A percentile compares a stretch with the other conserved stretches of the same genome.
phyloP scores from a whole-genome alignment of 2,329 filamentous ascomycete species.

The Neopestalotiopsis rosae region DNA sequence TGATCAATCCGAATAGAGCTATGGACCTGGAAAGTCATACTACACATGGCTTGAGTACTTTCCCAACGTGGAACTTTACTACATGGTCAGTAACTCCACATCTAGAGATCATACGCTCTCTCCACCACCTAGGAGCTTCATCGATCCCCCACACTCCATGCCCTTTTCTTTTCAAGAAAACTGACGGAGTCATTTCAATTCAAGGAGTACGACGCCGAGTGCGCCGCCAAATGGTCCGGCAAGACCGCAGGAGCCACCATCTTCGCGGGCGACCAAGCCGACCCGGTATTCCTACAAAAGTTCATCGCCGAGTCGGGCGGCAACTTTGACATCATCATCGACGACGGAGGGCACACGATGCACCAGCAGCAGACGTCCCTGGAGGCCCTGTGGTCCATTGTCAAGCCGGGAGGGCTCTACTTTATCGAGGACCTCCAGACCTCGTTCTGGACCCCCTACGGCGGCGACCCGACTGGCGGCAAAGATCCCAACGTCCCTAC shows the following conservation, averaged over 20 bases:
- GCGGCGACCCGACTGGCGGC: conserved; percentile 29
- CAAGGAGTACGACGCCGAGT: conserved; percentile 39
- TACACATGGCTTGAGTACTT: conserved; percentile 48
- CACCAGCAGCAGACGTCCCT: conserved; percentile 42
- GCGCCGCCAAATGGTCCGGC: conserved; percentile 40
- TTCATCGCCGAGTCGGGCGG: conserved; percentile 39
- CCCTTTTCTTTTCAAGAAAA: not conserved
- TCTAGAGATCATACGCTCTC: not conserved
- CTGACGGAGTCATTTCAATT: not conserved
- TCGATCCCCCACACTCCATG: not conserved
- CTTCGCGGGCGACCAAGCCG: conserved; percentile 45
- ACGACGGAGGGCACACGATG: conserved; percentile 46
- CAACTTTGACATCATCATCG: conserved; percentile 46
- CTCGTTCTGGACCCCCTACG: conserved; percentile 31
- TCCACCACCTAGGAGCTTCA: not conserved
- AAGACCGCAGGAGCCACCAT: conserved; percentile 42
- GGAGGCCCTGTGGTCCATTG: conserved; percentile 39
- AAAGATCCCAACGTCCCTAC: conserved; percentile 29
- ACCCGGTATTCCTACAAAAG: conserved; percentile 39
- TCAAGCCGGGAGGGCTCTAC: conserved; percentile 42
- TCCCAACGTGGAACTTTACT: conserved; percentile 44
- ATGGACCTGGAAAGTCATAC: conserved; percentile 44
- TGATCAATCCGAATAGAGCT: conserved; percentile 26
- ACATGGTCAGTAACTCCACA: conserved; percentile 34
- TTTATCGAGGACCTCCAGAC: conserved; percentile 41